Evolutionary conservation across 768 basidiomycete species (phyloP).

Genomic region (Lactifluus echinatus): DNA sequence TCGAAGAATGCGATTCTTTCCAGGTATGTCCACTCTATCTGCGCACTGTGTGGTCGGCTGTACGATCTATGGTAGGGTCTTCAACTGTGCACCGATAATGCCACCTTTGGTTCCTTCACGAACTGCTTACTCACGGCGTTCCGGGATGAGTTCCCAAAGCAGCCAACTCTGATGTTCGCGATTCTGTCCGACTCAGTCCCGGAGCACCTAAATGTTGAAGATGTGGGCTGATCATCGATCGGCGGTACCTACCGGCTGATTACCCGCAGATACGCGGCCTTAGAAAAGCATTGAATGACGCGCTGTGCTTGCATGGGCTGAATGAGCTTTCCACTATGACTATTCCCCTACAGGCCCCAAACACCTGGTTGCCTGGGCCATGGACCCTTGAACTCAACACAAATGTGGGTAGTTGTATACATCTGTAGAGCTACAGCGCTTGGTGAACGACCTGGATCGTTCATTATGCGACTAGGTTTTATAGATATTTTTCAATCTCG

Average conservation of each 20-base stretch:
- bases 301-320: slow-evolving; percentile 34
- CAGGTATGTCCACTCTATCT: slow-evolving; percentile 39
- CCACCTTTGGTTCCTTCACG: slow-evolving; percentile 59
- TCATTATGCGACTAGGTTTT: neutral
- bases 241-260: slow-evolving; percentile 13
- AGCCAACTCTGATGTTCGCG: slow-evolving; percentile 49
- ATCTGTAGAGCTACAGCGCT: neutral
- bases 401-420: slow-evolving; percentile 21
- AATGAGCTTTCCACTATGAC: slow-evolving; percentile 26
- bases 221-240: neutral
- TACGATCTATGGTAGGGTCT: slow-evolving; percentile 43
- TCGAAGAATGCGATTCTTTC: slow-evolving; percentile 68
- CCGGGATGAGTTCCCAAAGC: slow-evolving; percentile 60
- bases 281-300: slow-evolving; percentile 51
- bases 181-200: slow-evolving; percentile 43
- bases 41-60: neutral
- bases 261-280: slow-evolving; percentile 29
- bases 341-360: slow-evolving; percentile 28
- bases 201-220: slow-evolving; percentile 11
- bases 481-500: neutral
- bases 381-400: slow-evolving; percentile 26
- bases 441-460: neutral
- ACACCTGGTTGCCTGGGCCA: slow-evolving; percentile 21
- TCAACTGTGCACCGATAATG: slow-evolving; percentile 55
- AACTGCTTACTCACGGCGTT: slow-evolving; percentile 48